Evolutionary conservation across 768 basidiomycete genomes (phyloP), one percentile per base, ranked within the genome.

Genomic region (Chiua virens): DNA sequence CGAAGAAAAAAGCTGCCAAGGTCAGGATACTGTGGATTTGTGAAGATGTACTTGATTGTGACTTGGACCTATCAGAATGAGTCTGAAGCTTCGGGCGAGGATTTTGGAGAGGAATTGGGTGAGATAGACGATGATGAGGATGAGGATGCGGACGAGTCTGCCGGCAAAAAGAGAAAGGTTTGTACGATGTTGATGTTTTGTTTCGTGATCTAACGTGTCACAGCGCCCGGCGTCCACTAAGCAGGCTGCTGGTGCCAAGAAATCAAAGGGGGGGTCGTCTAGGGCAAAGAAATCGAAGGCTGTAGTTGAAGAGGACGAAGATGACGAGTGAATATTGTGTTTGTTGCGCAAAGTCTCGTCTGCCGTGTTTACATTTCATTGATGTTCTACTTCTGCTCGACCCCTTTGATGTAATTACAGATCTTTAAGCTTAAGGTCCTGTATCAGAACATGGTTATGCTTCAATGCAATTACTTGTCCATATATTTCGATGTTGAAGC

Each of bases 91-190:
- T 73, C 72, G 7, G 80, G 69, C 10, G 79, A 80, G 45, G 78
- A 81, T 57, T 78, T 78, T 44, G 69, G 58, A 10, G 77, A 71
- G 6, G 77, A 72, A 38, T 62, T 74, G 62, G 75, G 62, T 52
- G 77, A 68, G 2, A 69, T 75, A n/a, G 78, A 75, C 11, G 79
- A 77, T 6, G 77, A 76, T 1, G 79, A 76, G 14, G 79, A 80
- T 11, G 73, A 74, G 2, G 70, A 69, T 8, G 53, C 45, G 8
- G 73, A 72, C 9, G 65, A 65, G 57, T 67, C 65, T 18, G 49
- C 50, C 10, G 64, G 63, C 60, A 87, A 83, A 75, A 91, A 90
- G 71, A 83, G 86, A 71, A 87, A 89, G 82, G 87, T 83, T 59
- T 20, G 71, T 20, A 17, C 9, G 1, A 13, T 39, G 4, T 13